Percentiles rank a stretch among this genome's conserved stretches.
These are phyloP conservation scores for Phaeotremella skinneri DNA, from an alignment of 768 basidiomycete species.

Conservation along the genomic window DNA sequence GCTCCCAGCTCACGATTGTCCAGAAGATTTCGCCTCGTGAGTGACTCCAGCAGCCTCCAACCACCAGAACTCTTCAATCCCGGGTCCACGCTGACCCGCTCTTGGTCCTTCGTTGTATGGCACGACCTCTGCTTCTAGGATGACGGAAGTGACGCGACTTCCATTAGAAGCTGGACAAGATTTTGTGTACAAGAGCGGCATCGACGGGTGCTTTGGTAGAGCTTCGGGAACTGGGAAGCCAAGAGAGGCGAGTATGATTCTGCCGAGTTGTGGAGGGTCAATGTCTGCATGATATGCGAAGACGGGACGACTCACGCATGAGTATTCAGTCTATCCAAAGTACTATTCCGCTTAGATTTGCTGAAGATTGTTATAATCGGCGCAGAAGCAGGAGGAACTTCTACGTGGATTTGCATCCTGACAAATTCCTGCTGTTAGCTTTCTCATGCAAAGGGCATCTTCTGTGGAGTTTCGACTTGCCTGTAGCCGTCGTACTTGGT, in stretches of 20 bases:
- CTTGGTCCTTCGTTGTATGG: constrained; percentile 63
- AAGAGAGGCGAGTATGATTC: constrained; percentile 64
- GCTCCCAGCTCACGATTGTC: background rate
- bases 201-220: constrained; percentile 11
- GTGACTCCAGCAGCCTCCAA: constrained; percentile 38
- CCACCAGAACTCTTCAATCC: constrained; percentile 67
- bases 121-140: constrained; percentile 86
- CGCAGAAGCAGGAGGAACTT: constrained; percentile 52
- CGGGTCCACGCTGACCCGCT: constrained; percentile 42
- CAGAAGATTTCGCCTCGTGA: background rate
- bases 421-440: background rate
- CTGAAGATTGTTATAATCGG: constrained; percentile 73
- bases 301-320: constrained; percentile 53
- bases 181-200: background rate
- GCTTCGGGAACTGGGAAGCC: constrained; percentile 50
- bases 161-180: constrained; percentile 2
- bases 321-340: constrained; percentile 67
- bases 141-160: constrained; percentile 29
- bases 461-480: constrained; percentile 28
- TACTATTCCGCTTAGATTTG: constrained; percentile 82
- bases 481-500: constrained; percentile 94
- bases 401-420: constrained; percentile 81
- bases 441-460: background rate
- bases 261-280: constrained; percentile 33
- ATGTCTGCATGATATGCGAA: background rate